These are phyloP conservation scores for Solanum bukasovii DNA, from an alignment of 257 asterid genomes.

Conservation along the genomic window DNA sequence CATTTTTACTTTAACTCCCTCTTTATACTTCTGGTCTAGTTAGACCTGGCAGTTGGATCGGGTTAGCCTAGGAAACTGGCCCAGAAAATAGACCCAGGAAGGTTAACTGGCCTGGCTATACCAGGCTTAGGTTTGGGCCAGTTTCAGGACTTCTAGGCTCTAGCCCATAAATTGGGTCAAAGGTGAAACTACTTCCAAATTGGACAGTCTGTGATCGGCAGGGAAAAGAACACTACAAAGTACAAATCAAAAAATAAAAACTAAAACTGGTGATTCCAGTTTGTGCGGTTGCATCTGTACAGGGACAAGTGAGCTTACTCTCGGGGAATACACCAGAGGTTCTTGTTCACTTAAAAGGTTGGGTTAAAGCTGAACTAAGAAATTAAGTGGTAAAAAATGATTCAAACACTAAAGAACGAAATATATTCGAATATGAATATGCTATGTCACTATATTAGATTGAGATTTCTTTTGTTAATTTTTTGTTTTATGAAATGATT, in stretches of 20 bases:
- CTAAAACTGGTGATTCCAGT: neutral
- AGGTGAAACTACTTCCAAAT: neutral
- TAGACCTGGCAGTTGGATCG: neutral
- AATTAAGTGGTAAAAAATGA: neutral
- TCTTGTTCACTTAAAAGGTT: neutral
- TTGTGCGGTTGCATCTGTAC: neutral
- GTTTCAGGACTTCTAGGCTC: neutral
- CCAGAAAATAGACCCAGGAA: neutral
- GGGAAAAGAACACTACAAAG: neutral
- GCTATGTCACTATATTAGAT: neutral
- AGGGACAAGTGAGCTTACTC: neutral
- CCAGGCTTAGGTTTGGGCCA: neutral
- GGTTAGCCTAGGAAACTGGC: neutral
- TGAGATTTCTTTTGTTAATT: neutral
- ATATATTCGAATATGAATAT: neutral
- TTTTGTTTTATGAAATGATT: neutral
- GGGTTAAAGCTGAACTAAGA: neutral
- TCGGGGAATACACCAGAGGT: neutral
- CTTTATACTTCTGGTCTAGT: neutral
- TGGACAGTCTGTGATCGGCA: neutral
- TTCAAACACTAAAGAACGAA: neutral
- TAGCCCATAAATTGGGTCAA: neutral
- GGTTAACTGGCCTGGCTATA: neutral
- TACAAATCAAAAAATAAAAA: neutral
- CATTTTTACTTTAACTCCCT: neutral